Evolutionary conservation across 768 basidiomycete genomes (phyloP).

Genomic region (Lentinula guzmanii): DNA sequence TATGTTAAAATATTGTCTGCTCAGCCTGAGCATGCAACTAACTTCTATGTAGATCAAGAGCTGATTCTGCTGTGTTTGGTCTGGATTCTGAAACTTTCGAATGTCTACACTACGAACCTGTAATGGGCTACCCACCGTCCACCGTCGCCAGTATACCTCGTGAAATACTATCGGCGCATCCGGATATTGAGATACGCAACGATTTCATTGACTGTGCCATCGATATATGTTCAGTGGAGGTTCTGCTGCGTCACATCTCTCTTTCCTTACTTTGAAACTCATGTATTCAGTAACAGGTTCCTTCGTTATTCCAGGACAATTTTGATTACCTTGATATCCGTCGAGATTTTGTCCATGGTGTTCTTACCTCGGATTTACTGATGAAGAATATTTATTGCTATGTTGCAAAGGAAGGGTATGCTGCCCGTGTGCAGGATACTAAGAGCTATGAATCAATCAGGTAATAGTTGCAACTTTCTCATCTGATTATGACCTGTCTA

Average conservation of each 20-base stretch:
- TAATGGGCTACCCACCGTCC: slow-evolving; percentile 64
- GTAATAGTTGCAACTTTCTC: slow-evolving; percentile 27
- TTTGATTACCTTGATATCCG: slow-evolving; percentile 95
- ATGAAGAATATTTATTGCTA: slow-evolving; percentile 95
- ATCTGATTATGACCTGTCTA: not conserved
- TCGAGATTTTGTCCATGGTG: slow-evolving; percentile 88
- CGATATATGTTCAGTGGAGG: slow-evolving; percentile 93
- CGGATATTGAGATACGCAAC: slow-evolving; percentile 81
- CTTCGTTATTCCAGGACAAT: slow-evolving; percentile 96
- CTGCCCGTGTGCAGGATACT: slow-evolving; percentile 90
- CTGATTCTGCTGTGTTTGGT: slow-evolving; percentile 75
- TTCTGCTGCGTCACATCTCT: slow-evolving; percentile 20
- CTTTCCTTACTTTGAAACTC: not conserved
- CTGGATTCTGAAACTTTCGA: slow-evolving; percentile 71
- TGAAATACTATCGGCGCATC: slow-evolving; percentile 63
- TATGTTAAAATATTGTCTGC: not conserved
- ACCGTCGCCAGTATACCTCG: slow-evolving; percentile 64
- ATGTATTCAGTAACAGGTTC: slow-evolving; percentile 50
- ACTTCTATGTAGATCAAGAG: slow-evolving; percentile 44
- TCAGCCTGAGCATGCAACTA: not conserved
- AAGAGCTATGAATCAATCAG: slow-evolving; percentile 87
- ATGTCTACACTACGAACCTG: slow-evolving; percentile 80
- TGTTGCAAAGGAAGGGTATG: slow-evolving; percentile 83
- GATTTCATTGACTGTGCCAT: slow-evolving; percentile 87
- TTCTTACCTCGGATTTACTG: slow-evolving; percentile 89